Base-by-base conservation (phyloP, 148 eudicot genomes). In the Diospyros kaki region DNA sequence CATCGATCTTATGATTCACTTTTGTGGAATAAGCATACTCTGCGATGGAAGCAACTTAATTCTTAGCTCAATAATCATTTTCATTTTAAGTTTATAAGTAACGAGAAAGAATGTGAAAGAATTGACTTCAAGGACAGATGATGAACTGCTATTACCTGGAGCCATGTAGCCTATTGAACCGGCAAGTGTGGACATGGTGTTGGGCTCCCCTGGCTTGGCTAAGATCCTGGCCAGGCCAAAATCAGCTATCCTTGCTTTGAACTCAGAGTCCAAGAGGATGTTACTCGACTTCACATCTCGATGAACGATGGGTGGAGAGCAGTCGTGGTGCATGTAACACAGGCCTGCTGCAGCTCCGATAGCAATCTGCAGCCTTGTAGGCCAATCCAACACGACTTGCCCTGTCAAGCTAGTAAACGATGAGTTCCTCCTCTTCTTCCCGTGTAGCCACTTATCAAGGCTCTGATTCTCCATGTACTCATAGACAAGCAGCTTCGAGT, bases 401-500 rank as follows among this genome's bases (percentile, higher is more conserved):
- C 14, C 56, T 42, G 18, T 73, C 71, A 9, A 64, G 44, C 28
- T 28, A 28, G 28, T 0, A 28, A 28, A 0, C 28, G 39, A 0
- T 1, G 14, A 9, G 15, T 39, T 58, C 0, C 18, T 15, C 59
- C 59, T 41, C n/a, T 48, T 76, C 67, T 48, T 68, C 58, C 55
- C 51, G 17, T 76, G 55, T 39, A 65, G 17, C 78, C 78, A 72
- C 65, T 44, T 46, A n/a, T 75, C 77, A 9, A 75, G 58, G 41
- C 94, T 90, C 64, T 79, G 83, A 44, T 92, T 90, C 78, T 83
- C 87, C 89, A 92, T 84, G 68, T 90, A 88, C 85, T 92, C 92
- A 9, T 92, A 92, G 1, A 92, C 91, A 39, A 90, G 90, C 50
- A 92, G 76, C 54, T 83, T 92, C 10, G 87, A 84, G 18, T 73